Evolutionary conservation across 2,329 filamentous ascomycete genomes (phyloP), one percentile per base, ranked within the genome.

Genomic region (Cryphonectria radicalis): DNA sequence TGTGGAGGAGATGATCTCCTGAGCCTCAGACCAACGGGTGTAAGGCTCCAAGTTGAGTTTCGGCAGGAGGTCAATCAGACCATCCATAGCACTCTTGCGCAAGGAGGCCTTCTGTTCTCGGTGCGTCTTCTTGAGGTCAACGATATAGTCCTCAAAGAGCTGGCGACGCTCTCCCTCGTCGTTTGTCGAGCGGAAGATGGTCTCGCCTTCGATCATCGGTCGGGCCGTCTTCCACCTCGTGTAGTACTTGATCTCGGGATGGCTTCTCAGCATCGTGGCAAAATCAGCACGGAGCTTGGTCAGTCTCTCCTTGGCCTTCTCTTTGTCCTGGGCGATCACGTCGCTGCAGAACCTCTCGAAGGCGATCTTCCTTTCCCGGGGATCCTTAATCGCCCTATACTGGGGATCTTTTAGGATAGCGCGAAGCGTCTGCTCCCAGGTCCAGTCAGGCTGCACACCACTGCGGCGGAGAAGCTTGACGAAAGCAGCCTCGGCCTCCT

Each of bases 341-440:
- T 98, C 94, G 77, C 94, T 88, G 79, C 93, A 94, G 84, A 96
- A 99, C 83, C 97, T 97, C 83, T 97, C 93, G 81, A 98, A 99
- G 25, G 94, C 93, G 75, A 91, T 87, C 81, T 94, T 96, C 76
- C 96, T 91, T 79, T 97, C 95, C 81, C 92, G 94, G 6, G 96
- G 94, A 77, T 98, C 94, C 78, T 95, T 96, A 75, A 99, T 90
- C 28, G 96, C 93, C 73, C 95, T 92, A 80, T 96, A 98, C 77
- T 98, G 94, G 63, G 94, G 90, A 75, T 99, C 96, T 77, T 93
- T 95, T 75, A 97, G 94, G 25, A 93, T 93, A 28, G 90, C 89
- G 67, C 92, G 92, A 83, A 99, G 91, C 2, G 94, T 90, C 80
- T 97, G 93, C 76, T 96, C 91, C 95, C 95, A 99, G 0, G 90